Conservation (phyloP, 2,329 filamentous ascomycete genomes). For the Lojkania enalia region DNA sequence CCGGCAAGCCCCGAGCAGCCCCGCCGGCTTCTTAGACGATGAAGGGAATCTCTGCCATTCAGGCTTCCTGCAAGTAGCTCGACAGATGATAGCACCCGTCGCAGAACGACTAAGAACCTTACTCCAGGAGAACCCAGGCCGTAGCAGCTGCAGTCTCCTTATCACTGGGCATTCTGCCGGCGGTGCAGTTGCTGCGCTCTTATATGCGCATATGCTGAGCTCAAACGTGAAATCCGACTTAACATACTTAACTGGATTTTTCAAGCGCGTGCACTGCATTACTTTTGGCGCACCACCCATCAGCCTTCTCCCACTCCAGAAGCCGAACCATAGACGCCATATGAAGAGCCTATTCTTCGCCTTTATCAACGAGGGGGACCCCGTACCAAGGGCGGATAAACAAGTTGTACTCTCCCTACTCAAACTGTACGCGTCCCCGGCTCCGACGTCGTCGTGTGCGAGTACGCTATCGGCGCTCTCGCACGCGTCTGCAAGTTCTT, state of each 20-base stretch:
- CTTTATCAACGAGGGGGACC: constrained; percentile 86
- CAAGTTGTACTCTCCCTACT: constrained; percentile 73
- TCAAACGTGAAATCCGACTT: constrained; percentile 68
- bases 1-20: constrained; percentile 67
- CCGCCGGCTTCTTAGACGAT: constrained; percentile 75
- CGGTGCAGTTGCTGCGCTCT: constrained; percentile 76
- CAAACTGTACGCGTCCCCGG: constrained; percentile 67
- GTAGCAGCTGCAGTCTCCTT: constrained; percentile 68
- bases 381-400: constrained; percentile 75
- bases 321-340: constrained; percentile 51
- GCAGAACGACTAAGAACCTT: constrained; percentile 70
- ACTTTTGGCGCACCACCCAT: constrained; percentile 85
- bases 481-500: constrained; percentile 24
- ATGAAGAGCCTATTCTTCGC: constrained; percentile 74
- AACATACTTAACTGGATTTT: constrained; percentile 67
- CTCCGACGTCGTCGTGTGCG: constrained; percentile 45
- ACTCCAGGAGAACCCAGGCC: constrained; percentile 70
- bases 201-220: constrained; percentile 81
- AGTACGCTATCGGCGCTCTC: constrained; percentile 28
- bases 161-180: constrained; percentile 88
- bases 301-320: constrained; percentile 68
- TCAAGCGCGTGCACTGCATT: constrained; percentile 80
- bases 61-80: constrained; percentile 76
- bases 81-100: constrained; percentile 73
- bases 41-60: constrained; percentile 75